These are phyloP conservation scores for Kokia cookei DNA, from an alignment of 441 rosid genomes.

Conservation along the genomic window DNA sequence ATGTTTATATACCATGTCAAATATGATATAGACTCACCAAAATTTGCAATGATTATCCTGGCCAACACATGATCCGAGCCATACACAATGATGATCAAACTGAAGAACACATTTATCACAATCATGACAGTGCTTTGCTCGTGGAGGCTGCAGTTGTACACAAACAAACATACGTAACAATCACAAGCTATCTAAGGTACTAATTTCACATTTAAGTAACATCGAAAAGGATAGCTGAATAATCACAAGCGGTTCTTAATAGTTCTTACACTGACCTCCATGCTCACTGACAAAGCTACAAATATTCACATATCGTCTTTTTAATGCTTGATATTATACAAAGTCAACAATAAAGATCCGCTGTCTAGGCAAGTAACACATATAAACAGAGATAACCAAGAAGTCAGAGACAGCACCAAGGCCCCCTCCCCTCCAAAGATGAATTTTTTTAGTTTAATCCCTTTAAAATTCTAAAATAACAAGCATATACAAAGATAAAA, in stretches of 20 bases:
- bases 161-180: slow-evolving; percentile 1
- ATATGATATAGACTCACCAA: slow-evolving; percentile 58
- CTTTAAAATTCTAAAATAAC: no score
- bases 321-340: background rate
- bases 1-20: background rate
- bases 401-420: no score
- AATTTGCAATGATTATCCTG: slow-evolving; percentile 87
- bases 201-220: background rate
- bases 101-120: slow-evolving; percentile 96
- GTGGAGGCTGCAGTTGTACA: slow-evolving; percentile 72
- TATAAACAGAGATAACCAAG: background rate
- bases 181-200: background rate
- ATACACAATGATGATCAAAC: slow-evolving; percentile 99
- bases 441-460: no score
- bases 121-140: slow-evolving; percentile 97
- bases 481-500: no score
- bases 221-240: background rate
- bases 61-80: slow-evolving; percentile 97
- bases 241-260: background rate
- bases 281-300: background rate
- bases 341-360: background rate
- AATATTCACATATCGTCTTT: background rate
- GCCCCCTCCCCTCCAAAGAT: no score
- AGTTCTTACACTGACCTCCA: background rate
- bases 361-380: background rate